Percentiles rank a stretch among this genome's conserved stretches.
These are phyloP conservation scores for Erodium chrysanthum DNA, from an alignment of 441 rosid genomes.

Conservation along the genomic window DNA sequence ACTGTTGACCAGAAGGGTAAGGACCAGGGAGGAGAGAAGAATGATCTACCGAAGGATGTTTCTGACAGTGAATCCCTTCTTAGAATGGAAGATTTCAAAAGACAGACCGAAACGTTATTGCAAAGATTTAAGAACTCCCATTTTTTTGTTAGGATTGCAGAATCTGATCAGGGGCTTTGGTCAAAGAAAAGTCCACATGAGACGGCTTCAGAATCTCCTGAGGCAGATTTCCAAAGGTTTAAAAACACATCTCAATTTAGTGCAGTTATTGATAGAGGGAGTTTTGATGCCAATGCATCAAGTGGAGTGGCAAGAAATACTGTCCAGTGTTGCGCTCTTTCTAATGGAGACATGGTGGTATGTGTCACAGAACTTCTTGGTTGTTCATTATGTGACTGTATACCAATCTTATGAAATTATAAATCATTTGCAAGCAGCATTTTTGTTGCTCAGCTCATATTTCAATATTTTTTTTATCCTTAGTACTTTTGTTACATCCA, in stretches of 20 bases:
- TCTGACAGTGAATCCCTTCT: conserved; percentile 76
- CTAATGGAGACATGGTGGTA: conserved; percentile 97
- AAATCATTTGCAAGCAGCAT: no score
- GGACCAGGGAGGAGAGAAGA: conserved; percentile 29
- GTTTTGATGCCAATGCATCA: conserved; percentile 67
- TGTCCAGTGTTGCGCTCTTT: conserved; percentile 64
- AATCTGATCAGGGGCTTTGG: conserved; percentile 81
- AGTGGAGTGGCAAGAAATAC: conserved; percentile 67
- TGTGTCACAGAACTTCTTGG: conserved; percentile 27
- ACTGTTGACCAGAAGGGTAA: conserved; percentile 36
- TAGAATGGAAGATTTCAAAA: conserved; percentile 78
- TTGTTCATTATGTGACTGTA: conserved; percentile 11
- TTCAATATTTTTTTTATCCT: background rate
- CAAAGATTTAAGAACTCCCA: conserved; percentile 81
- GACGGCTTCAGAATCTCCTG: conserved; percentile 27
- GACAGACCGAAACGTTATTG: conserved; percentile 60
- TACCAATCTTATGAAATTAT: no score
- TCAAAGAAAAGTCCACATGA: conserved; percentile 48
- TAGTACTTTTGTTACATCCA: no score
- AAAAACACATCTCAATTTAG: conserved; percentile 24
- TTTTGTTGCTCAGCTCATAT: background rate
- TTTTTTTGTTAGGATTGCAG: conserved; percentile 87
- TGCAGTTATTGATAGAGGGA: conserved; percentile 76
- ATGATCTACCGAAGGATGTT: conserved; percentile 41
- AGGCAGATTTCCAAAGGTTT: conserved; percentile 27